phyloP scores from a whole-genome alignment of 495 filamentous ascomycete species.

The Hyaloscypha variabilis region DNA sequence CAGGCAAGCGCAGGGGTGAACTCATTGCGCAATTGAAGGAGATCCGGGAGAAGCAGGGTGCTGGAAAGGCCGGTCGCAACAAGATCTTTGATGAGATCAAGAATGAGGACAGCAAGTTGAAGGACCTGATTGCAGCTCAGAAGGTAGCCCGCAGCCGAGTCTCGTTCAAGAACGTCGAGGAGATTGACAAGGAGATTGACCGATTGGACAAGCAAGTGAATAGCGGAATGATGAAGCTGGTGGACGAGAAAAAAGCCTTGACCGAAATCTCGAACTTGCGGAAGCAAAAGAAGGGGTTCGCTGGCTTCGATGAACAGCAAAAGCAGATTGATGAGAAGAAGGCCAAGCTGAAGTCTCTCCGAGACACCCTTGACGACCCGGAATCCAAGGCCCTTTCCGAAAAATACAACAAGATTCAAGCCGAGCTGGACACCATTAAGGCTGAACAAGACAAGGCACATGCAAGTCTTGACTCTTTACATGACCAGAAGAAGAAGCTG shows the following conservation, averaged over 20 bases:
- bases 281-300: slow-evolving; percentile 89
- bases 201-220: slow-evolving; percentile 82
- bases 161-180: slow-evolving; percentile 82
- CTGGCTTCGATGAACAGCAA: slow-evolving; percentile 76
- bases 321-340: slow-evolving; percentile 84
- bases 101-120: slow-evolving; percentile 75
- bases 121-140: slow-evolving; percentile 66
- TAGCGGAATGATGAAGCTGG: slow-evolving; percentile 84
- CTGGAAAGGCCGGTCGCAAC: slow-evolving; percentile 76
- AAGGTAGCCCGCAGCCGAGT: slow-evolving; percentile 78
- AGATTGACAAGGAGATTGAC: slow-evolving; percentile 80
- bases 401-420: slow-evolving; percentile 76
- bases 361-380: slow-evolving; percentile 87
- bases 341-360: slow-evolving; percentile 80
- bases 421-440: slow-evolving; percentile 86
- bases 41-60: slow-evolving; percentile 81
- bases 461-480: slow-evolving; percentile 82
- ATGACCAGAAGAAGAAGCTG: slow-evolving; percentile 85
- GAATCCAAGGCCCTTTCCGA: slow-evolving; percentile 87
- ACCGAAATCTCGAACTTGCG: slow-evolving; percentile 77
- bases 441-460: slow-evolving; percentile 85
- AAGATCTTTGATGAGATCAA: slow-evolving; percentile 84
- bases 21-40: slow-evolving; percentile 69
- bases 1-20: slow-evolving; percentile 77
- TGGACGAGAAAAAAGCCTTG: slow-evolving; percentile 95